Evolutionary conservation across 73 alveolate genomes (phyloP).

Genomic region (Paramecium primaurelia): DNA sequence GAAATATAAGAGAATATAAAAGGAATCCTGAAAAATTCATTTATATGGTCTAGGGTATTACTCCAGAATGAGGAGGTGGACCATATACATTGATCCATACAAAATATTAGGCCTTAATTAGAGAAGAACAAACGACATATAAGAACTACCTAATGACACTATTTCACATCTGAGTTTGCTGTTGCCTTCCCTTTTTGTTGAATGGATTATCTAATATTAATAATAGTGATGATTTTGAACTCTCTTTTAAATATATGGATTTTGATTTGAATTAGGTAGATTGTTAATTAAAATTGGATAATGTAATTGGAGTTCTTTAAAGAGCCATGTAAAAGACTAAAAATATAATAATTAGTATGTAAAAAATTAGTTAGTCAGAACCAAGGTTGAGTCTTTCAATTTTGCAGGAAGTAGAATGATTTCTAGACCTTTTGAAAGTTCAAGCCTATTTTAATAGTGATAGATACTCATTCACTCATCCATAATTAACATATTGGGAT

Average conservation of each 20-base stretch:
- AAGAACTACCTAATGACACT: slow-evolving; percentile 22
- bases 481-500: slow-evolving; percentile 45
- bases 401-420: slow-evolving; percentile 37
- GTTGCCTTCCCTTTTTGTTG: not conserved
- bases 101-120: not conserved
- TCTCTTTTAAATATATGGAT: not conserved
- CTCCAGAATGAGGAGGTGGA: slow-evolving; percentile 55
- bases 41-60: slow-evolving; percentile 32
- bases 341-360: slow-evolving; percentile 1
- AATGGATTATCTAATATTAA: slow-evolving; percentile 29
- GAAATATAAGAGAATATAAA: slow-evolving; percentile 51
- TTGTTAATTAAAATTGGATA: not conserved
- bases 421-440: slow-evolving; percentile 13
- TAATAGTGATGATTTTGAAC: slow-evolving; percentile 32
- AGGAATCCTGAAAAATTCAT: slow-evolving; percentile 25
- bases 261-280: slow-evolving; percentile 12
- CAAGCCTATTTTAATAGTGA: slow-evolving; percentile 40
- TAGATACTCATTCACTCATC: slow-evolving; percentile 26
- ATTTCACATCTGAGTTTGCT: slow-evolving; percentile 29
- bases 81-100: slow-evolving; percentile 30
- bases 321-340: slow-evolving; percentile 24
- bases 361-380: not conserved
- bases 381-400: slow-evolving; percentile 1
- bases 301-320: slow-evolving; percentile 30
- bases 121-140: slow-evolving; percentile 16